Conservation (phyloP, 73 alveolate genomes). For the Paramecium tetraurelia region DNA sequence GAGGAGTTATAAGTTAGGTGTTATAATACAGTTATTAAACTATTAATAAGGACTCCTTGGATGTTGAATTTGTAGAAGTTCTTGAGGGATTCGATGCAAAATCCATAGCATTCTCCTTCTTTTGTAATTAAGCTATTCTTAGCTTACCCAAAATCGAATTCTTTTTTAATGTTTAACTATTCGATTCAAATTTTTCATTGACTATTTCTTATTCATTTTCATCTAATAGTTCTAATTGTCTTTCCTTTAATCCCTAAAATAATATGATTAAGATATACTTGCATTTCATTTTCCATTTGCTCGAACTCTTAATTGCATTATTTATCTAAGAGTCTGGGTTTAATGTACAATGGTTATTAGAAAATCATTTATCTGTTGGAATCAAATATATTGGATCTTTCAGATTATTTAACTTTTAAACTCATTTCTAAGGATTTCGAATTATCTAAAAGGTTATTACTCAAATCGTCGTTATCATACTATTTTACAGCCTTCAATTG, state of each 20-base stretch:
- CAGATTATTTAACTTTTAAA: neutral
- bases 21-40: neutral
- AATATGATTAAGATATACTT: neutral
- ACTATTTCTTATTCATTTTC: neutral
- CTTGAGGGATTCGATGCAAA: neutral
- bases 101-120: neutral
- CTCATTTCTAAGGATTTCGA: neutral
- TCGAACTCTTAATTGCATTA: neutral
- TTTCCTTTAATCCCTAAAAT: neutral
- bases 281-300: neutral
- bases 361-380: neutral
- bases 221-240: neutral
- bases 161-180: neutral
- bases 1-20: neutral
- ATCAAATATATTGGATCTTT: neutral
- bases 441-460: neutral
- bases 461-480: neutral
- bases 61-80: constrained; percentile 9
- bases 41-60: neutral
- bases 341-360: neutral
- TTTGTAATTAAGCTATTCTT: neutral
- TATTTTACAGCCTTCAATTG: neutral
- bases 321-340: neutral
- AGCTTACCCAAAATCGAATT: neutral
- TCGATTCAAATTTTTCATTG: neutral